Base-by-base conservation (phyloP, 139 green algal species). In the Desmodesmus armatus region DNA sequence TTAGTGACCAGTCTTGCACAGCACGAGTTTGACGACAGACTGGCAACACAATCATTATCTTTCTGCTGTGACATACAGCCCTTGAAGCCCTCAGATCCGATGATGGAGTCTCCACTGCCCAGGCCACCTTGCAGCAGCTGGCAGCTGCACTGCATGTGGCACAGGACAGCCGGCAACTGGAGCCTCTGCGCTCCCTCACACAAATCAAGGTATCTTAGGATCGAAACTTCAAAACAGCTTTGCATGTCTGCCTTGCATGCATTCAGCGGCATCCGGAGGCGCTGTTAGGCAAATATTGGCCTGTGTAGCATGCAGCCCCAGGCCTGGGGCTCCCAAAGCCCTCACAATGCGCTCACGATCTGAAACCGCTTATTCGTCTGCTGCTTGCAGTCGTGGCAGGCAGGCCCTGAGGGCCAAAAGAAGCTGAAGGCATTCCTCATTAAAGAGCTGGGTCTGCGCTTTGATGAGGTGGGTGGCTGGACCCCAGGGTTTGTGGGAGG, bases 361-460 rank as follows among this genome's bases (percentile, higher is more conserved):
- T n/a, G 21, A 33, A 19, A 19, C 17, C 39, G 41, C 3, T 58
- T n/a, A 35, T 63, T 7, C 29, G 62, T 31, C 43, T 79, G 41
- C n/a, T 60, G 23, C n/a, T 58, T 39, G 33, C 75, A 82, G 75
- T 7, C 71, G 49, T 82, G 75, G 53, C 51, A 82, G 7, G 75
- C 51, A 35, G 51, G 55, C 31, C 19, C 33, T 27, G 39, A 71
- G 55, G 53, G 71, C 53, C 49, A 31, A 33, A 21, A 82, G 51
- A 15, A 82, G 75, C 75, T 82, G 53, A 51, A 82, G 55, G 25
- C 49, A 37, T 82, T 71, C 33, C 53, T 82, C 4, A 40, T 71
- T 13, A 53, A 72, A 23, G 17, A 82, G 75, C 53, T 82, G 35
- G 55, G 55, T 3, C 75, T 82, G 15, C 37, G 53, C 33, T 82